Conservation (phyloP, 805 yeast genomes). For the Yarrowia alimentaria region DNA sequence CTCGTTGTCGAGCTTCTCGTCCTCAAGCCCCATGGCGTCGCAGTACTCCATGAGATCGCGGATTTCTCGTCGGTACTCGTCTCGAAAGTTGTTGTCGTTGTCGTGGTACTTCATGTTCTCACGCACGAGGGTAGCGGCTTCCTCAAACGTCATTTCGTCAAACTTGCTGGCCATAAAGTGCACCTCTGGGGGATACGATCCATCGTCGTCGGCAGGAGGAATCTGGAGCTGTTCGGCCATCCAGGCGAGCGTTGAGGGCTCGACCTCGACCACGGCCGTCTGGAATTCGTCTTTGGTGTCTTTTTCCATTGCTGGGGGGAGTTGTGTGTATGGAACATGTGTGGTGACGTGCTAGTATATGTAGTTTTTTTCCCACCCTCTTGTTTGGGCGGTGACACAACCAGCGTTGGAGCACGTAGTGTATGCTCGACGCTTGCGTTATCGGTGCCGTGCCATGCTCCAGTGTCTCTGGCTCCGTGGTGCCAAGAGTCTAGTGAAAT, state of each 20-base stretch:
- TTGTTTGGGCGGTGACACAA: too few species aligned
- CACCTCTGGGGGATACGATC: constrained; percentile 29
- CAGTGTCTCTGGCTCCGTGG: too few species aligned
- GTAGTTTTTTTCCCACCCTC: too few species aligned
- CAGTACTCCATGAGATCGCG: constrained; percentile 7
- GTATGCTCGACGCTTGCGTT: too few species aligned
- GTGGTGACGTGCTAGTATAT: too few species aligned
- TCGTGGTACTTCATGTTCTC: constrained; percentile 46
- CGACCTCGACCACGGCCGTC: constrained; percentile 10
- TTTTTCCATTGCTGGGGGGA: too few species aligned
- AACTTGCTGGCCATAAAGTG: constrained; percentile 47
- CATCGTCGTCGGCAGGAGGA: constrained; percentile 20
- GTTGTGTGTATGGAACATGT: too few species aligned
- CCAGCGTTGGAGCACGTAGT: too few species aligned
- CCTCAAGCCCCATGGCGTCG: not conserved
- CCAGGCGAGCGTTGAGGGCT: constrained; percentile 7
- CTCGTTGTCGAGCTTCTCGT: constrained; percentile 1
- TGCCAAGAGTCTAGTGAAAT: too few species aligned
- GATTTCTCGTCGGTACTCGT: constrained; percentile 20
- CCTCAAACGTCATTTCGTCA: constrained; percentile 40
- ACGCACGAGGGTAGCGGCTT: constrained; percentile 44
- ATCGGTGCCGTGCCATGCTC: too few species aligned
- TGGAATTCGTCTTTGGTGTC: not conserved
- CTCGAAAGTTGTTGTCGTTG: constrained; percentile 51
- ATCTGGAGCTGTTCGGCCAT: constrained; percentile 15